phyloP scores from a whole-genome alignment of 495 filamentous ascomycete genomes.

The Polyplosphaeria fusca region DNA sequence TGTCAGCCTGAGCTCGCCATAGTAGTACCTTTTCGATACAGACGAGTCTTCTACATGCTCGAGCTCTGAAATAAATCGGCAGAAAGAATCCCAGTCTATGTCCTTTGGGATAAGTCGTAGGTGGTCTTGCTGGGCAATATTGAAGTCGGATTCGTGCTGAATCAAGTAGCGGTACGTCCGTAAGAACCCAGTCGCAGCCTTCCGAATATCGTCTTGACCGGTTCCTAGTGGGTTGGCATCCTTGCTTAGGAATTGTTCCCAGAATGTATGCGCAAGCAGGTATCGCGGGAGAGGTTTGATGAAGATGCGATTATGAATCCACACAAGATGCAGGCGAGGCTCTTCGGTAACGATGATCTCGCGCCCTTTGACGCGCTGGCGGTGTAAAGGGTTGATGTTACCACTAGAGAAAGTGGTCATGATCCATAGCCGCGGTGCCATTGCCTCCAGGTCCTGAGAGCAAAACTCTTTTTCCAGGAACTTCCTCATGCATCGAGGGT shows the following conservation, averaged over 20 bases:
- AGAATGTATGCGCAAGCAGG: constrained; percentile 17
- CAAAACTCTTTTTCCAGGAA: constrained; percentile 16
- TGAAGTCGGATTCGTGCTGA: constrained; percentile 26
- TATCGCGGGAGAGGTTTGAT: constrained; percentile 26
- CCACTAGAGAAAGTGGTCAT: constrained; percentile 3
- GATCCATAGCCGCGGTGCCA: constrained; percentile 15
- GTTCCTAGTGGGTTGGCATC: neutral
- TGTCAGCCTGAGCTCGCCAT: constrained; percentile 32
- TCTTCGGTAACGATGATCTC: constrained; percentile 27
- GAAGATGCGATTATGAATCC: constrained; percentile 26
- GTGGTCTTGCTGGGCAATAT: constrained; percentile 16
- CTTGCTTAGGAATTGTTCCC: constrained; percentile 8
- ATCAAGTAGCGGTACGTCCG: constrained; percentile 22
- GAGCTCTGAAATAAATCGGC: constrained; percentile 15
- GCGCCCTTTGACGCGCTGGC: constrained; percentile 21
- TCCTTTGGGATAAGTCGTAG: constrained; percentile 21
- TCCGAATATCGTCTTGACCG: neutral
- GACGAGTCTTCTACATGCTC: constrained; percentile 4
- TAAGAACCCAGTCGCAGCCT: constrained; percentile 20
- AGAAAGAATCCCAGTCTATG: constrained; percentile 17
- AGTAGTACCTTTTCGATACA: constrained; percentile 27
- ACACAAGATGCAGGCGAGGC: constrained; percentile 24
- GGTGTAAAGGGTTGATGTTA: constrained; percentile 24
- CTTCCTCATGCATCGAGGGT: no score
- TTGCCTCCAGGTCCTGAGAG: constrained; percentile 8